Conservation (phyloP, 768 basidiomycete genomes). For the Lyophyllum atratum region DNA sequence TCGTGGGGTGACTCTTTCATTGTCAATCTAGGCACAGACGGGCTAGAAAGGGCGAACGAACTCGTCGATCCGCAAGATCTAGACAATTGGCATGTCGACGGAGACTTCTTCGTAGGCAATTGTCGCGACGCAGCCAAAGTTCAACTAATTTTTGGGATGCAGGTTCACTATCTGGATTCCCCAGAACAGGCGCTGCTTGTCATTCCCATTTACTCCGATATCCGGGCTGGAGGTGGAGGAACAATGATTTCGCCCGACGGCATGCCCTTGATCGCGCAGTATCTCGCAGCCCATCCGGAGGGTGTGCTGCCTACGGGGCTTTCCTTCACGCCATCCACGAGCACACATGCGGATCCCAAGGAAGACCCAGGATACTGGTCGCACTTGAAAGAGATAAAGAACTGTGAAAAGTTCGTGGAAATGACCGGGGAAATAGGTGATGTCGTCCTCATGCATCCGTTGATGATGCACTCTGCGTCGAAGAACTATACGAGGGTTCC, state of each 20-base stretch:
- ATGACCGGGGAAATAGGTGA: conserved; percentile 65
- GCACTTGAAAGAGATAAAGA: conserved; percentile 43
- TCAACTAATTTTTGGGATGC: not conserved
- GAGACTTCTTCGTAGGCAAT: conserved; percentile 52
- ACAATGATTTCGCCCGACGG: conserved; percentile 64
- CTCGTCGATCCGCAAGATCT: conserved; percentile 43
- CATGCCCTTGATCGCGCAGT: conserved; percentile 47
- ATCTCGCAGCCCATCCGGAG: conserved; percentile 53
- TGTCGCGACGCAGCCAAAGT: not conserved
- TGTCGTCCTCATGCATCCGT: conserved; percentile 61
- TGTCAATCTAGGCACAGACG: conserved; percentile 57
- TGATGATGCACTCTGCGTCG: conserved; percentile 67
- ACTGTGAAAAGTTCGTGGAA: conserved; percentile 48
- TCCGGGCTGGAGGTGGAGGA: conserved; percentile 54
- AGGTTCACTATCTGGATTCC: conserved; percentile 65
- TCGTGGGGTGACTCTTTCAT: conserved; percentile 64
- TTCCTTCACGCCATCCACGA: conserved; percentile 50
- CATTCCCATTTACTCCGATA: conserved; percentile 62
- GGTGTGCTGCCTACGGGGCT: conserved; percentile 47
- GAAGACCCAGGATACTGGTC: conserved; percentile 47
- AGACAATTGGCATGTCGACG: conserved; percentile 67
- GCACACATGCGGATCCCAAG: conserved; percentile 30
- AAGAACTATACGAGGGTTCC: conserved; percentile 58
- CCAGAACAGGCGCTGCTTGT: conserved; percentile 66
- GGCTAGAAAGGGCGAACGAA: conserved; percentile 33